Percentiles rank a stretch among this genome's conserved stretches.
These are phyloP conservation scores for Xylaria bambusicola DNA, from an alignment of 495 filamentous ascomycete genomes.

Conservation along the genomic window DNA sequence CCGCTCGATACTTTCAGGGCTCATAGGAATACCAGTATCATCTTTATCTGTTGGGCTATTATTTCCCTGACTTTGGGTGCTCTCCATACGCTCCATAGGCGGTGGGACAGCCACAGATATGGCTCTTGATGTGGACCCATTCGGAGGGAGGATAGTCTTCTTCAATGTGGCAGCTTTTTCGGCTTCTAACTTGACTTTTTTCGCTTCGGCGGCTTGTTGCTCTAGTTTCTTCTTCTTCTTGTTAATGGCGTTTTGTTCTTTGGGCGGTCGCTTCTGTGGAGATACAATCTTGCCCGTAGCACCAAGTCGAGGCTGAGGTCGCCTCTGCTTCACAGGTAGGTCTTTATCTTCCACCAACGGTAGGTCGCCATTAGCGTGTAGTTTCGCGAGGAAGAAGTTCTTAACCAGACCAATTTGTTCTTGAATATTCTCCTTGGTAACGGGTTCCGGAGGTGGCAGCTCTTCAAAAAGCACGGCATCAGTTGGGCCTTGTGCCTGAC, in stretches of 20 bases:
- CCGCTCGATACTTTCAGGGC: conserved; percentile 63
- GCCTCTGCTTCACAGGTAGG: conserved; percentile 84
- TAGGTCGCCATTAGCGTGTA: conserved; percentile 78
- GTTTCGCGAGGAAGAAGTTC: conserved; percentile 84
- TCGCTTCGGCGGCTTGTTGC: conserved; percentile 46
- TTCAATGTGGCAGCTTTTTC: conserved; percentile 52
- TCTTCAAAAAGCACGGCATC: conserved; percentile 65
- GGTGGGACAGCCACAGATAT: conserved; percentile 28
- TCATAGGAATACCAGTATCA: conserved; percentile 62
- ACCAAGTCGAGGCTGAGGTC: conserved; percentile 88
- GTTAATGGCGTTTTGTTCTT: conserved; percentile 68
- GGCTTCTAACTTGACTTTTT: conserved; percentile 37
- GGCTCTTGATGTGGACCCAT: conserved; percentile 31
- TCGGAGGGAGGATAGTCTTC: conserved; percentile 33
- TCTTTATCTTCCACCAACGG: conserved; percentile 93
- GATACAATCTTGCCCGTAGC: conserved; percentile 93
- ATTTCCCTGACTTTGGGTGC: conserved; percentile 53
- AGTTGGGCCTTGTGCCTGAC: conserved; percentile 54
- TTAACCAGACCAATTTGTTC: conserved; percentile 82
- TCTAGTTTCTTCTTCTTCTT: conserved; percentile 76
- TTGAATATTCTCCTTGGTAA: conserved; percentile 75
- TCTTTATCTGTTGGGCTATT: conserved; percentile 58
- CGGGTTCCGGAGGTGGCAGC: conserved; percentile 72
- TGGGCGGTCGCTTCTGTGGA: conserved; percentile 82
- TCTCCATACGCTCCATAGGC: conserved; percentile 52